phyloP scores from a whole-genome alignment of 441 rosid genomes.

The Rhodomyrtus psidioides region DNA sequence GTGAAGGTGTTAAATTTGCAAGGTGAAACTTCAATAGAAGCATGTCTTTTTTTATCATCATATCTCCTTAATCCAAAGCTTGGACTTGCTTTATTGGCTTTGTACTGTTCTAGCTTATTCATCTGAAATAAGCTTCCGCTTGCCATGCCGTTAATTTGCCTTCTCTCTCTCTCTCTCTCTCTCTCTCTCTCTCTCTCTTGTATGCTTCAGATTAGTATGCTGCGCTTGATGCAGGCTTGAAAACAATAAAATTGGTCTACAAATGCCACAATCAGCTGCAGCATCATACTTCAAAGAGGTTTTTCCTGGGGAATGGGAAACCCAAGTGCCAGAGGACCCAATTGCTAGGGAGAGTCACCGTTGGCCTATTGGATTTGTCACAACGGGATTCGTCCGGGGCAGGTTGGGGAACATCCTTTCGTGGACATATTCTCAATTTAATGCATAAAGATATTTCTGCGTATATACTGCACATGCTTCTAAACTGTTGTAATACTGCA shows the following conservation, averaged over 20 bases:
- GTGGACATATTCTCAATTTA: neutral
- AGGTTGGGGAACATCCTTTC: slow-evolving; percentile 41
- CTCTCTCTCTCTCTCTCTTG: neutral
- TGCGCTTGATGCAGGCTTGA: slow-evolving; percentile 33
- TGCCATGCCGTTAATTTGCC: neutral
- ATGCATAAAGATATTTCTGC: neutral
- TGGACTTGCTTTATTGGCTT: neutral
- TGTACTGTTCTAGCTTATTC: neutral
- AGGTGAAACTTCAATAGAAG: neutral
- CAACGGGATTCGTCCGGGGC: slow-evolving; percentile 75
- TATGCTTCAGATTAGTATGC: neutral
- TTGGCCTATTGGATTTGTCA: slow-evolving; percentile 83
- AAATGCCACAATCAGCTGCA: slow-evolving; percentile 45
- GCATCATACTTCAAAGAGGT: slow-evolving; percentile 58
- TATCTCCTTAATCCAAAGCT: neutral
- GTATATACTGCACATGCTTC: neutral
- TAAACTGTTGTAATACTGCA: neutral
- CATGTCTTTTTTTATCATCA: neutral
- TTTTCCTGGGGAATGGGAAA: slow-evolving; percentile 58
- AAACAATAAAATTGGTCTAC: slow-evolving; percentile 26
- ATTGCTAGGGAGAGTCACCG: slow-evolving; percentile 34
- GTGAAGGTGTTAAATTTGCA: neutral
- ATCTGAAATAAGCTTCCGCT: neutral
- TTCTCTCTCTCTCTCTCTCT: neutral
- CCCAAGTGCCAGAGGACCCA: slow-evolving; percentile 42